These are phyloP conservation scores for Coemansia nantahalensis DNA, from an alignment of 192 early-diverging fungal species.

Conservation along the genomic window DNA sequence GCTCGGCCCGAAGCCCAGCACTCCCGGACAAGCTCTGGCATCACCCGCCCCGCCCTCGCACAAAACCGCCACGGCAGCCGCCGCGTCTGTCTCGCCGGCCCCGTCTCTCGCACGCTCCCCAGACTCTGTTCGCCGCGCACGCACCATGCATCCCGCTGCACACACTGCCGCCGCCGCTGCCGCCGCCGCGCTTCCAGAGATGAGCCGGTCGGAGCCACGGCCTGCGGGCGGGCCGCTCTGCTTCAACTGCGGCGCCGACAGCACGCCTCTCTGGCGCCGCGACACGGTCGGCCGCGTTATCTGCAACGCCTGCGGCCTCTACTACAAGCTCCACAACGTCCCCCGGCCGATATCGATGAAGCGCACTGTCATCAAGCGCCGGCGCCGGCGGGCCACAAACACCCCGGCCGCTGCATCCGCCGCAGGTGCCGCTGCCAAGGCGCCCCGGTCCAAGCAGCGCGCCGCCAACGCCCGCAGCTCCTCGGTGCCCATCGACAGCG, in stretches of 20 bases:
- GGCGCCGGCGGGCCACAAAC: constrained; percentile 57
- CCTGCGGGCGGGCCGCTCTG: constrained; percentile 23
- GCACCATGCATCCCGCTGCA: too few species aligned
- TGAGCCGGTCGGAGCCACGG: not conserved
- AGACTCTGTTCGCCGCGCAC: too few species aligned
- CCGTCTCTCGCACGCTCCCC: too few species aligned
- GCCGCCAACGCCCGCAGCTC: constrained; percentile 22
- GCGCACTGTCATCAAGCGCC: constrained; percentile 64
- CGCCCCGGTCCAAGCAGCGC: too few species aligned
- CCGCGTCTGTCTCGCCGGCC: too few species aligned
- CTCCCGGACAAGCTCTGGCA: too few species aligned
- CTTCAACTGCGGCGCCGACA: constrained; percentile 69
- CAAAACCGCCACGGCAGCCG: too few species aligned
- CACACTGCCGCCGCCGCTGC: too few species aligned
- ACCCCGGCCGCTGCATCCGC: not conserved
- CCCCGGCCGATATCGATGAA: constrained; percentile 74
- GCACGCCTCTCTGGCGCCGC: constrained; percentile 75
- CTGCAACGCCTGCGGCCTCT: constrained; percentile 93
- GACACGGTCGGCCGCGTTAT: constrained; percentile 66
- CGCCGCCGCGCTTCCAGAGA: too few species aligned
- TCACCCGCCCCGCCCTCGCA: too few species aligned
- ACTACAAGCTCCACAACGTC: constrained; percentile 77
- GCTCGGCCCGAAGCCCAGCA: too few species aligned
- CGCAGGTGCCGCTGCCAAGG: not conserved
- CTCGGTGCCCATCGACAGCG: constrained; percentile 26